Percentiles rank a stretch among this genome's conserved stretches.
These are phyloP conservation scores for Sporisorium graminicola DNA, from an alignment of 1,284 basidiomycete species.

Conservation along the genomic window DNA sequence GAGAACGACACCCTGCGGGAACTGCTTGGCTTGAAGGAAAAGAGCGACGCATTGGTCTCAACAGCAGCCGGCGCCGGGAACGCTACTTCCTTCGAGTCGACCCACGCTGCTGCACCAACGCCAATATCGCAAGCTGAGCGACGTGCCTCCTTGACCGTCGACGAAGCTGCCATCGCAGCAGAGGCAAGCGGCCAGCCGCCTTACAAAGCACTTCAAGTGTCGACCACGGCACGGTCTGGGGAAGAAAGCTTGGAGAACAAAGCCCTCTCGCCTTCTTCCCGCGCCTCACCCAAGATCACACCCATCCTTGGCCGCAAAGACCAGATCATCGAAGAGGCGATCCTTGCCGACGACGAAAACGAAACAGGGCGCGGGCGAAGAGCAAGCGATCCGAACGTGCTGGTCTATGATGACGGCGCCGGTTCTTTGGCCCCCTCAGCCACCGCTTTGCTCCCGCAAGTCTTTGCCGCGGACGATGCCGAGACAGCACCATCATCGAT, in stretches of 20 bases:
- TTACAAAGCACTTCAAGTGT: constrained; percentile 32
- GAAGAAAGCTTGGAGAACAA: constrained; percentile 19
- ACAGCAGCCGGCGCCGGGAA: background rate
- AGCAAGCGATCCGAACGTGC: constrained; percentile 11
- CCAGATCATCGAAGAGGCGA: constrained; percentile 55
- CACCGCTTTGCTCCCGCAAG: constrained; percentile 14
- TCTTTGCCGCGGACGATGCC: constrained; percentile 30
- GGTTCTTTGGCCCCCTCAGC: background rate
- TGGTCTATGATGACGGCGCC: background rate
- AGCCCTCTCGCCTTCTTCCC: constrained; percentile 12
- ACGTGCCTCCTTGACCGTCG: constrained; percentile 44
- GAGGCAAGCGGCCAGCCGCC: constrained; percentile 51
- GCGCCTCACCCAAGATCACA: constrained; percentile 31
- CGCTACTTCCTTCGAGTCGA: background rate
- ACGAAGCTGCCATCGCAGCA: constrained; percentile 47
- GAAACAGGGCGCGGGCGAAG: constrained; percentile 22
- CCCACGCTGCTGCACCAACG: constrained; percentile 1
- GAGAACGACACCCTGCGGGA: constrained; percentile 66
- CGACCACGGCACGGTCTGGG: constrained; percentile 36
- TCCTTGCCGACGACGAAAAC: constrained; percentile 39
- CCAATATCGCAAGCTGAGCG: constrained; percentile 32
- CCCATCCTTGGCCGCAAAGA: constrained; percentile 36
- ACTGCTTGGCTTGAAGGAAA: constrained; percentile 58
- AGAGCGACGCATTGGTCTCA: constrained; percentile 39
- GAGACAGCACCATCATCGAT: constrained; percentile 30